Evolutionary conservation across 768 basidiomycete genomes (phyloP).

Genomic region (Plicaturopsis crispa): DNA sequence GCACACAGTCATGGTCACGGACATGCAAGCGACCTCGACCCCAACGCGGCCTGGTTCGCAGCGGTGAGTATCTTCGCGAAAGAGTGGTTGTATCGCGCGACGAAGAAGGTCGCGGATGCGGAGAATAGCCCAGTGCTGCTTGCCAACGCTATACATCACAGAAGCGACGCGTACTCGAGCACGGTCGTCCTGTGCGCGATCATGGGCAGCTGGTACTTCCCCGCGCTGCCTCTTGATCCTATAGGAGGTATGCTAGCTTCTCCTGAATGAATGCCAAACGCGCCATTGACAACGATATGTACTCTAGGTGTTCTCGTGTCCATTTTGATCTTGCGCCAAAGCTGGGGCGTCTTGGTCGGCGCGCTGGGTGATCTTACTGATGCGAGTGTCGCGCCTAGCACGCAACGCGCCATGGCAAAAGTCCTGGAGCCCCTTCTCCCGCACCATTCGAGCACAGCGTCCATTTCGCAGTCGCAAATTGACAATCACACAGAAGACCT

Average conservation of each 20-base stretch:
- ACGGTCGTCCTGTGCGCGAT: conserved; percentile 89
- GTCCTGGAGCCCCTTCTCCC: conserved; percentile 48
- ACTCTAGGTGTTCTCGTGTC: conserved; percentile 75
- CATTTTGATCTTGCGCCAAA: conserved; percentile 79
- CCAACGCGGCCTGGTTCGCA: conserved; percentile 97
- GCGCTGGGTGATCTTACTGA: conserved; percentile 83
- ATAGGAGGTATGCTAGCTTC: conserved; percentile 62
- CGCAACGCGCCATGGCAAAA: conserved; percentile 43
- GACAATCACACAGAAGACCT: too few species aligned
- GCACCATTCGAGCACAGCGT: conserved; percentile 15
- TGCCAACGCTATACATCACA: conserved; percentile 96
- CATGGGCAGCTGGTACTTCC: conserved; percentile 81
- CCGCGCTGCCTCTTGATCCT: conserved; percentile 85
- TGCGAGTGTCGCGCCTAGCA: conserved; percentile 59
- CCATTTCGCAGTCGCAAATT: conserved; percentile 14
- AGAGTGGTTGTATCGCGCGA: conserved; percentile 89
- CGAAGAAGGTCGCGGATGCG: conserved; percentile 83
- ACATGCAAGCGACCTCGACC: conserved; percentile 60
- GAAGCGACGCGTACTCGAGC: conserved; percentile 95
- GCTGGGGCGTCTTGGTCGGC: conserved; percentile 53
- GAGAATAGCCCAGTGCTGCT: conserved; percentile 87
- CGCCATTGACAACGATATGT: conserved; percentile 3
- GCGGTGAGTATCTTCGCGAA: conserved; percentile 72
- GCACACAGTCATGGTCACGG: conserved; percentile 46
- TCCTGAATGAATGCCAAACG: not conserved